phyloP scores from a whole-genome alignment of 75 land plant genomes.

The Gnetum montanum region DNA sequence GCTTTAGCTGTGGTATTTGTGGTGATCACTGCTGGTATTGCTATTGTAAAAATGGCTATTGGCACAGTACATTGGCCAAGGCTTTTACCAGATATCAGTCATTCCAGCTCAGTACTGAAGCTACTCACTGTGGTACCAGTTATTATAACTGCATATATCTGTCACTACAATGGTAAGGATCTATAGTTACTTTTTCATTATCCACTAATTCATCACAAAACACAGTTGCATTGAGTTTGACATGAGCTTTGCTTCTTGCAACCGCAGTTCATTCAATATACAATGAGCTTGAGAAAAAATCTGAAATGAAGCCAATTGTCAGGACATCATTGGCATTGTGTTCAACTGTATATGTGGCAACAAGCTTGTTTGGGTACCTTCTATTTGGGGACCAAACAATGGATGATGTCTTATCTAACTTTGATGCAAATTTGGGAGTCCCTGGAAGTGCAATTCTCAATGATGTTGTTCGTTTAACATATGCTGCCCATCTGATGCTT shows the following conservation, averaged over 20 bases:
- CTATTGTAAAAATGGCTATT: slow-evolving; percentile 43
- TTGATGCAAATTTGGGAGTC: slow-evolving; percentile 61
- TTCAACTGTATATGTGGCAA: slow-evolving; percentile 58
- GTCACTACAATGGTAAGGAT: slow-evolving; percentile 79
- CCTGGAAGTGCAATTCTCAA: slow-evolving; percentile 43
- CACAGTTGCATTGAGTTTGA: background rate
- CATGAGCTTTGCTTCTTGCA: slow-evolving; percentile 23
- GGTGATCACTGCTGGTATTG: slow-evolving; percentile 56
- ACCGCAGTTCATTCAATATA: slow-evolving; percentile 89
- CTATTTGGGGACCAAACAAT: slow-evolving; percentile 70
- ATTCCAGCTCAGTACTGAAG: slow-evolving; percentile 49
- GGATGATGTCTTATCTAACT: slow-evolving; percentile 79
- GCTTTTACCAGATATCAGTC: slow-evolving; percentile 56
- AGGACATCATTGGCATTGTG: slow-evolving; percentile 57
- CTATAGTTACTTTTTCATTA: background rate
- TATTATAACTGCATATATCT: slow-evolving; percentile 83
- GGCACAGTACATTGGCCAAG: slow-evolving; percentile 54
- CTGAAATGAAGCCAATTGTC: slow-evolving; percentile 45
- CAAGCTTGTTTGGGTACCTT: slow-evolving; percentile 64
- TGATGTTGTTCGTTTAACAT: slow-evolving; percentile 65
- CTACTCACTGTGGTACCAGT: slow-evolving; percentile 87
- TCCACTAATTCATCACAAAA: background rate
- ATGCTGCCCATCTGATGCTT: slow-evolving; percentile 82
- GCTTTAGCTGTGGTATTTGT: slow-evolving; percentile 86
- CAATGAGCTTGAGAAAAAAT: slow-evolving; percentile 61